Percentiles rank a stretch among this genome's conserved stretches.
Evolutionary conservation across 208 protist genomes (phyloP).

Genomic region (Acanthamoeba comandoni): DNA sequence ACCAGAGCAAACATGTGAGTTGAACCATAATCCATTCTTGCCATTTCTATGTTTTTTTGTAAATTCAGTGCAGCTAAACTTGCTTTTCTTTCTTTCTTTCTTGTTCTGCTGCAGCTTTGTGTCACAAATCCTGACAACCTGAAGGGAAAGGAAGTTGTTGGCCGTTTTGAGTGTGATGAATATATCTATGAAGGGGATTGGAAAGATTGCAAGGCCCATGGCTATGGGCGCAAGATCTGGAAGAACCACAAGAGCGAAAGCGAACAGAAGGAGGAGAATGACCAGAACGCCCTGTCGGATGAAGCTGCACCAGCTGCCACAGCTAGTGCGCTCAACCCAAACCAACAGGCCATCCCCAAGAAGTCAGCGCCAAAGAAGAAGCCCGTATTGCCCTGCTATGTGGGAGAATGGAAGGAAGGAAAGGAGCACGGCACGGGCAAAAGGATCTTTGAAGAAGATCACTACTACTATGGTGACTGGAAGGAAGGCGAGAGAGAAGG

Average conservation of each 20-base stretch:
- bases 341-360: slow-evolving; percentile 45
- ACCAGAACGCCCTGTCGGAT: background rate
- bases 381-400: slow-evolving; percentile 59
- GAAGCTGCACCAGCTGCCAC: slow-evolving; percentile 6
- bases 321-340: background rate
- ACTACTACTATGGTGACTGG: slow-evolving; percentile 74
- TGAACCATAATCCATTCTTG: no score
- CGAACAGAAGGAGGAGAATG: slow-evolving; percentile 26
- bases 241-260: slow-evolving; percentile 63
- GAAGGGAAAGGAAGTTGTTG: background rate
- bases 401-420: slow-evolving; percentile 68
- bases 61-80: no score
- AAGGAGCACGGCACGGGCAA: slow-evolving; percentile 55
- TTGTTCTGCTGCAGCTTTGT: no score
- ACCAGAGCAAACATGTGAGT: slow-evolving; percentile 10
- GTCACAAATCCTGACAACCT: no score
- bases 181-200: slow-evolving; percentile 71
- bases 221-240: slow-evolving; percentile 62
- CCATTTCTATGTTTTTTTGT: no score
- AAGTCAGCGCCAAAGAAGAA: background rate
- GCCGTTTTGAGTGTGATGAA: slow-evolving; percentile 38
- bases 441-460: slow-evolving; percentile 44
- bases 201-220: slow-evolving; percentile 58
- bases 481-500: slow-evolving; percentile 60
- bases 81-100: no score